Evolutionary conservation across 2,329 filamentous ascomycete species (phyloP).

Genomic region (Metarhizium guizhouense): DNA sequence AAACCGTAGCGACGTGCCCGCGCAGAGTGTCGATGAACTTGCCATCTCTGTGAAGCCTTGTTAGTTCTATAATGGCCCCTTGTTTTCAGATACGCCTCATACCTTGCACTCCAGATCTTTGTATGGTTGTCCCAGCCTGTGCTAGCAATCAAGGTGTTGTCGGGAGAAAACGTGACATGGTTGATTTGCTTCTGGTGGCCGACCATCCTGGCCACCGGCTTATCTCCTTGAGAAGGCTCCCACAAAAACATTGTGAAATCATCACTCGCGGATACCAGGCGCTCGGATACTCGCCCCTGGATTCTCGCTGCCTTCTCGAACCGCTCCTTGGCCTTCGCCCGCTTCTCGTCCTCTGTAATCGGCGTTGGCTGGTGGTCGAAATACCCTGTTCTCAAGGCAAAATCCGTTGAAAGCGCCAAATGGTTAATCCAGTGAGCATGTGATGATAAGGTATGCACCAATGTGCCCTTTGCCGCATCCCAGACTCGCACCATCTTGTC

Average conservation of each 20-base stretch:
- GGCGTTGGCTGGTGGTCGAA: slow-evolving; percentile 74
- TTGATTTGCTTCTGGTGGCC: slow-evolving; percentile 97
- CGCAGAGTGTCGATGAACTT: slow-evolving; percentile 81
- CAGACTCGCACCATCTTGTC: slow-evolving; percentile 91
- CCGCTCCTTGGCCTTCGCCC: slow-evolving; percentile 65
- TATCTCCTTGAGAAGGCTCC: slow-evolving; percentile 70
- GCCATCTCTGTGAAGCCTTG: slow-evolving; percentile 38
- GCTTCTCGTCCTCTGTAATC: slow-evolving; percentile 57
- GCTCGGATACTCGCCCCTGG: slow-evolving; percentile 69
- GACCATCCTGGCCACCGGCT: slow-evolving; percentile 79
- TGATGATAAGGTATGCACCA: slow-evolving; percentile 68
- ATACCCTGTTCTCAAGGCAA: slow-evolving; percentile 75
- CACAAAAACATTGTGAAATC: slow-evolving; percentile 96
- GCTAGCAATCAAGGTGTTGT: slow-evolving; percentile 79
- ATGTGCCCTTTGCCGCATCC: slow-evolving; percentile 69
- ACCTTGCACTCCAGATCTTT: slow-evolving; percentile 79
- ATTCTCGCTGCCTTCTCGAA: slow-evolving; percentile 80
- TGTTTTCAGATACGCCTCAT: slow-evolving; percentile 18
- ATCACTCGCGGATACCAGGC: slow-evolving; percentile 82
- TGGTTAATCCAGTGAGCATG: slow-evolving; percentile 97
- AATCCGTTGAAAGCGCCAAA: slow-evolving; percentile 86
- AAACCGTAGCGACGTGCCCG: slow-evolving; percentile 83
- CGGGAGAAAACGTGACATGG: slow-evolving; percentile 87
- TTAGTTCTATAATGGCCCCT: slow-evolving; percentile 17
- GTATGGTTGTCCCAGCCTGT: slow-evolving; percentile 91